These are phyloP conservation scores for Ceratocystis harringtonii DNA, from an alignment of 2,329 filamentous ascomycete genomes.

Conservation along the genomic window DNA sequence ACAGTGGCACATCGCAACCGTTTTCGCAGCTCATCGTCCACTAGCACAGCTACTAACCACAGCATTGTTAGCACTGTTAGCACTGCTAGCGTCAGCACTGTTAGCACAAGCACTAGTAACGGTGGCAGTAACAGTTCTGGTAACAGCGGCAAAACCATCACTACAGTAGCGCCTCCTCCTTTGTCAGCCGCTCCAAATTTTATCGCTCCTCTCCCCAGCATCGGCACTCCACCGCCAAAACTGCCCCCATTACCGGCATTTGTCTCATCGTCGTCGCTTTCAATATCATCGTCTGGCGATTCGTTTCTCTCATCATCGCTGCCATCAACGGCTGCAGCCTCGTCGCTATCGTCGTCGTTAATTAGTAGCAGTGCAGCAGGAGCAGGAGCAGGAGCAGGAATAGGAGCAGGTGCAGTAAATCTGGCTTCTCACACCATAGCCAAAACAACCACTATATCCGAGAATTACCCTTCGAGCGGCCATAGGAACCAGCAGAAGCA, in stretches of 20 bases:
- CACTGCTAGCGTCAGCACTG: neutral
- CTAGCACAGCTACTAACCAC: slow-evolving; percentile 3
- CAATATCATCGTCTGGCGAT: neutral
- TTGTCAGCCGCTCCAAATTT: neutral
- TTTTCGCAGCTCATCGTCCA: neutral
- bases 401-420: too few relatives aligned
- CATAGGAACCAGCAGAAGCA: neutral
- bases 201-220: slow-evolving; percentile 6
- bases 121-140: neutral
- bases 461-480: neutral
- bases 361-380: neutral
- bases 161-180: neutral
- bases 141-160: neutral
- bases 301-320: neutral
- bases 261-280: neutral
- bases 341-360: neutral
- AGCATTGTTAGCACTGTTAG: slow-evolving; percentile 1
- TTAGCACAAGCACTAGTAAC: neutral
- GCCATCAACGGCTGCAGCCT: neutral
- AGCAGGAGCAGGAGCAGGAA: too few relatives aligned
- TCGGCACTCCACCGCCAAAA: slow-evolving; percentile 6
- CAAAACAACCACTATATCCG: neutral
- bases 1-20: neutral
- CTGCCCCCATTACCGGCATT: slow-evolving; percentile 7
- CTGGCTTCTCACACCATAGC: neutral